A percentile compares a stretch with the other conserved stretches of the same genome.
Conservation (phyloP, 129 eudicot species). For the Saussurea involucrata region DNA sequence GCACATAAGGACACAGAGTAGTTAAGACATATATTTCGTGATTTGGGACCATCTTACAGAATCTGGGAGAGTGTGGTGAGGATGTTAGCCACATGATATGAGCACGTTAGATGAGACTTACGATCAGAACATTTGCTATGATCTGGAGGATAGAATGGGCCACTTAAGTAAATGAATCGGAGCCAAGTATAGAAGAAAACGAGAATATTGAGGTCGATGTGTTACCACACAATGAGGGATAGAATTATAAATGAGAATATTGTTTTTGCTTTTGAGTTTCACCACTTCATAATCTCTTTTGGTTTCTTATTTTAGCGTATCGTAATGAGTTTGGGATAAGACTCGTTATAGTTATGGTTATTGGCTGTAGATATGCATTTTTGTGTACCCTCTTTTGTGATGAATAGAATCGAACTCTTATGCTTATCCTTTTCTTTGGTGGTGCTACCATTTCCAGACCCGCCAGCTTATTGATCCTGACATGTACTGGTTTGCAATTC, state of each 20-base stretch:
- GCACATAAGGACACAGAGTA: neutral
- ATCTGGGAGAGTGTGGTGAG: neutral
- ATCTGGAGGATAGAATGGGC: neutral
- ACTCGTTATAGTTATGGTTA: neutral
- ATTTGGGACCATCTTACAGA: neutral
- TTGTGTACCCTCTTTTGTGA: neutral
- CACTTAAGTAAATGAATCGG: neutral
- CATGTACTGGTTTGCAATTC: constrained; percentile 97
- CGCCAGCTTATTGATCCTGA: constrained; percentile 91
- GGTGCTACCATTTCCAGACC: constrained; percentile 44
- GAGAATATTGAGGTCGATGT: neutral
- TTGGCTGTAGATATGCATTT: neutral
- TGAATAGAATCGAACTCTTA: neutral
- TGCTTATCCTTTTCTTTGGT: neutral
- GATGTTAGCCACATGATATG: neutral
- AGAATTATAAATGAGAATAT: neutral
- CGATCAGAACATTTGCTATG: neutral
- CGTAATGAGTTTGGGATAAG: neutral
- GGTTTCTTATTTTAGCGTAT: neutral
- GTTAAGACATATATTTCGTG: neutral
- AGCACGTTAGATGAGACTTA: neutral
- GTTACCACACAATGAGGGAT: neutral
- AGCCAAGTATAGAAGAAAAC: neutral
- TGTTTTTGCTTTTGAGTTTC: neutral
- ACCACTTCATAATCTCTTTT: neutral